Base-by-base conservation (phyloP, 768 basidiomycete species). In the Psilocybe sp. region DNA sequence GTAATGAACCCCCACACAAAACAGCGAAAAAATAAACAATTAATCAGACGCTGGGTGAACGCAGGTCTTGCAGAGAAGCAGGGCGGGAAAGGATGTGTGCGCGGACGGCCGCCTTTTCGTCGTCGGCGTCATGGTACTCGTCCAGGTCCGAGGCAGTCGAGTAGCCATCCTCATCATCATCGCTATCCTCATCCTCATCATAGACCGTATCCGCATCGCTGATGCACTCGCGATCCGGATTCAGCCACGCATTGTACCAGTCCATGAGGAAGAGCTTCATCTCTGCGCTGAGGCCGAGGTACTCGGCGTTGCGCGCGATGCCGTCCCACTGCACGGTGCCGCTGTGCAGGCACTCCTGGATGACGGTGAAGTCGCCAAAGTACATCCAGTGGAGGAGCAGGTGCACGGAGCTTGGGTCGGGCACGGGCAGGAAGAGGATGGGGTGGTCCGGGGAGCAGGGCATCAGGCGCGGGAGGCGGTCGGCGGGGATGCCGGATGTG, bases 261-360 rank as follows among this genome's bases (percentile, higher is more conserved):
- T 73, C 75, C 0, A 85, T 82, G 42, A 93, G 73, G 61, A 88
- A 88, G 13, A 84, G 67, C 64, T 90, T 92, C 66, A 94, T 82
- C 39, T 88, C 84, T 14, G 81, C 70, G 46, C 81, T 75, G 53
- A 95, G 77, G 15, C 83, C 86, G 43, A 96, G 84, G 61, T 91
- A 95, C 63, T 95, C 92, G 62, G 87, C 91, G 64, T 94, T 96
- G 52, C 87, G 82, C 15, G 89, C 89, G 52, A 95, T 73, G 23
- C 89, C 90, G 58, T 93, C 88, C 92, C 92, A 95, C 41, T 81
- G 80, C 40, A 92, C 76, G 45, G 74, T 65, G 15, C 85, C 83
- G 15, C 73, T 69, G 52, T 80, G 78, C 11, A 96, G 79, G 37
- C 79, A 84, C 18, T 81, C 74, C 60, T 87, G 81, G 59, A 96